Evolutionary conservation across 768 basidiomycete genomes (phyloP).

Genomic region (Suillus subluteus): DNA sequence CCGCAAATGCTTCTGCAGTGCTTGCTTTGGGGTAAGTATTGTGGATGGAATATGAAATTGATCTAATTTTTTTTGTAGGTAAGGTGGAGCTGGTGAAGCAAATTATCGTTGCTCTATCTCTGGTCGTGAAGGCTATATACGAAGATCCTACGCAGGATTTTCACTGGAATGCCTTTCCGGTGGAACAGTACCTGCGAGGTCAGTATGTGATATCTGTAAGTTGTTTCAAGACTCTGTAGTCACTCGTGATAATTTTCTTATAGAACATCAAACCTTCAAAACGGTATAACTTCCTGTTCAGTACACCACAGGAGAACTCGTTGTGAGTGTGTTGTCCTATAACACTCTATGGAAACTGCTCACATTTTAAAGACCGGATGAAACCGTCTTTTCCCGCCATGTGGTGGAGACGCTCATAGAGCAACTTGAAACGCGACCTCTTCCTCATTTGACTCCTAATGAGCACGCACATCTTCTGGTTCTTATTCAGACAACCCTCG

Average conservation of each 20-base stretch:
- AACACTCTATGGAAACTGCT: slow-evolving; percentile 10
- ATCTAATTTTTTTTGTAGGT: slow-evolving; percentile 46
- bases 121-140: slow-evolving; percentile 21
- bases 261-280: slow-evolving; percentile 32
- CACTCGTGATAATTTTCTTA: background rate
- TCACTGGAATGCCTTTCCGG: slow-evolving; percentile 54
- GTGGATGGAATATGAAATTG: background rate
- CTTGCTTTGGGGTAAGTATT: slow-evolving; percentile 80
- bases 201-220: slow-evolving; percentile 25
- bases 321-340: slow-evolving; percentile 42
- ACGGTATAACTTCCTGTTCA: slow-evolving; percentile 59
- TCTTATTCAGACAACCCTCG: slow-evolving; percentile 84
- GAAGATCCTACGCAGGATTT: slow-evolving; percentile 16
- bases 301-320: slow-evolving; percentile 42
- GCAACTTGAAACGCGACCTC: slow-evolving; percentile 60
- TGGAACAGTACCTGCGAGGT: slow-evolving; percentile 46
- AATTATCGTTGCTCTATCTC: slow-evolving; percentile 71
- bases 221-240: background rate
- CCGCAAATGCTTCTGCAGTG: slow-evolving; percentile 93
- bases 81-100: slow-evolving; percentile 86
- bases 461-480: slow-evolving; percentile 86
- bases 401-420: slow-evolving; percentile 65
- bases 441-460: slow-evolving; percentile 74
- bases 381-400: slow-evolving; percentile 61
- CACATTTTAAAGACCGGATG: slow-evolving; percentile 44